Evolutionary conservation across 441 rosid genomes (phyloP).

Genomic region (Populus tomentosa): DNA sequence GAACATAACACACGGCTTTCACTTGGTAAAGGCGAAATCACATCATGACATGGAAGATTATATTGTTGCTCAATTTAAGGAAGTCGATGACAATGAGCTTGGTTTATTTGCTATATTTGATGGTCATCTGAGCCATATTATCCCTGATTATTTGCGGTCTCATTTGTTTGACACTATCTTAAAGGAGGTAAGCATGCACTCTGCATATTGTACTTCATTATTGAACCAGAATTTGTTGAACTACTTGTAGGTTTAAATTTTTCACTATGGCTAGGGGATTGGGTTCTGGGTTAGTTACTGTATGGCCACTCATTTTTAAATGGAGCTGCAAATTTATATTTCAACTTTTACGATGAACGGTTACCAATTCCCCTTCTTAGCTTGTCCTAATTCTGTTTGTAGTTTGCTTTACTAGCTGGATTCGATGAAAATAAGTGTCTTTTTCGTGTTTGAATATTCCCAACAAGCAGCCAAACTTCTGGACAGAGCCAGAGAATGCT

Average conservation of each 20-base stretch:
- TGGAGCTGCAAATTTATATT: neutral
- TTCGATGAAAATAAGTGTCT: neutral
- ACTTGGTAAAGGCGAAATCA: slow-evolving; percentile 72
- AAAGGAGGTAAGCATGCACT: slow-evolving; percentile 49
- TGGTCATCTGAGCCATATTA: slow-evolving; percentile 76
- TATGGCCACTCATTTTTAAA: neutral
- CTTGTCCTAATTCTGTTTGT: neutral
- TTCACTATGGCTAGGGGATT: neutral
- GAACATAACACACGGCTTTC: slow-evolving; percentile 69
- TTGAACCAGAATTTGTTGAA: neutral
- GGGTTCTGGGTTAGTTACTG: neutral
- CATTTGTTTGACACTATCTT: slow-evolving; percentile 81
- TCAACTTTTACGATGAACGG: neutral
- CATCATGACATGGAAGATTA: slow-evolving; percentile 83
- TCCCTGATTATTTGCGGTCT: slow-evolving; percentile 65
- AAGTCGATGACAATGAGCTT: slow-evolving; percentile 67
- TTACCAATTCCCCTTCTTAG: neutral
- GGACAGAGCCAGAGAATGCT: slow-evolving; percentile 68
- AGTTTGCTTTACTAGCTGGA: neutral
- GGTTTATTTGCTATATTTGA: slow-evolving; percentile 90
- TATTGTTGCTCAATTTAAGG: slow-evolving; percentile 65
- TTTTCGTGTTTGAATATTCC: neutral
- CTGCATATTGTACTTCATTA: neutral
- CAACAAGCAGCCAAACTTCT: slow-evolving; percentile 57
- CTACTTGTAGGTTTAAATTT: neutral